Evolutionary conservation across 2,329 filamentous ascomycete genomes (phyloP).

Genomic region (Paracoccidioides brasiliensis): DNA sequence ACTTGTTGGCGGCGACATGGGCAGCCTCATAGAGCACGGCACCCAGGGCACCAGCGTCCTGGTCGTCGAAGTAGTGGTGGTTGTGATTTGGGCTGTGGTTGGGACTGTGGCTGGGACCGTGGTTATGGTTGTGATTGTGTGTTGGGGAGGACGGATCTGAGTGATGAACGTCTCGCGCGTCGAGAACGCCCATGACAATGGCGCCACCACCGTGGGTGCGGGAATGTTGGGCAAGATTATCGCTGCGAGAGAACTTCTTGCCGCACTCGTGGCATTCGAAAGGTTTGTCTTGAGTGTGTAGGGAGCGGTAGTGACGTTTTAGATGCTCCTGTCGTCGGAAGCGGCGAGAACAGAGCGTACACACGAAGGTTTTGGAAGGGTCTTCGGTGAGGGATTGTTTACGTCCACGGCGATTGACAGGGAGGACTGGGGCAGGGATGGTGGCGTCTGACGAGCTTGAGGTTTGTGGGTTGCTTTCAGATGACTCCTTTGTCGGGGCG

Average conservation of each 20-base stretch:
- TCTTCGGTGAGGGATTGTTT: conserved; percentile 98
- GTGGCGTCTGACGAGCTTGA: conserved; percentile 31
- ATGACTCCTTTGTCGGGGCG: conserved; percentile 5
- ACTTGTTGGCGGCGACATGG: conserved; percentile 54
- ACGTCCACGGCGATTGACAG: conserved; percentile 79
- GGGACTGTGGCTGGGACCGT: too few relatives aligned
- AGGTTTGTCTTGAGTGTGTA: conserved; percentile 97
- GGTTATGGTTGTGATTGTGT: too few relatives aligned
- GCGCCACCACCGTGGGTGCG: conserved; percentile 84
- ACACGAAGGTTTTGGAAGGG: conserved; percentile 95
- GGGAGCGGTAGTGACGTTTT: conserved; percentile 95
- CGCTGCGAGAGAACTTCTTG: conserved; percentile 97
- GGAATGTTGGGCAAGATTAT: conserved; percentile 93
- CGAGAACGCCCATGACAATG: conserved; percentile 79
- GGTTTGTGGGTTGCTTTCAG: conserved; percentile 34
- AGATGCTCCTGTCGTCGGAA: conserved; percentile 98
- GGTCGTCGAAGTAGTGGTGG: conserved; percentile 28
- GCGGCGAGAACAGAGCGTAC: conserved; percentile 86
- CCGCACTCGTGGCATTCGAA: conserved; percentile 96
- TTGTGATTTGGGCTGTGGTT: too few relatives aligned
- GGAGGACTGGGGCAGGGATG: conserved; percentile 24
- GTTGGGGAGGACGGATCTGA: conserved; percentile 14
- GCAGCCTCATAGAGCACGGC: conserved; percentile 73
- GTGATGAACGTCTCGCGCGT: conserved; percentile 46
- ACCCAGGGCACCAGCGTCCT: conserved; percentile 53